Evolutionary conservation across 345 rosid species (phyloP), one percentile per base, ranked within the genome.

Genomic region (Microthlaspi erraticum): DNA sequence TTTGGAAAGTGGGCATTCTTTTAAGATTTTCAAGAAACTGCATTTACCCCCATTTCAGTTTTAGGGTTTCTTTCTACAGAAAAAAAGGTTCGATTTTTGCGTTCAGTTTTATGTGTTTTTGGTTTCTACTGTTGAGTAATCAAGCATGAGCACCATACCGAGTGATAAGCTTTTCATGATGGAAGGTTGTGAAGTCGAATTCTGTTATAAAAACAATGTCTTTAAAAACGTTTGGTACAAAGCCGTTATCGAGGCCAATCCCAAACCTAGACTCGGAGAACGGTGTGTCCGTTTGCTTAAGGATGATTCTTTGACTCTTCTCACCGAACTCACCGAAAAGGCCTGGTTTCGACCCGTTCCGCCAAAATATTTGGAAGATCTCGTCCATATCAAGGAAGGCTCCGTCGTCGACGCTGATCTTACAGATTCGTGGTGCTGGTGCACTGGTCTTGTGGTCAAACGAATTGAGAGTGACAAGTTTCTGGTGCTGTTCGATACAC

Each of bases 381-480:
- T 31, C 1, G 8, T 52, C 12, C 48, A 18, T 14, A 77, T 83
- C 36, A 59, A 81, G 78, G 46, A 43, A 19, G 65, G 72, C 42
- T 81, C 72, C 16, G 54, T 74, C 32, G 83, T 86, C 7, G 88
- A 84, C 18, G 86, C 80, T 2, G 32, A 56, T 36, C 71, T 67
- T 26, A 65, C 66, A 38, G 74, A 74, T 56, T 84, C 73, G 12
- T 84, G 86, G 86, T 79, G 88, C 83, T 84, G 86, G 86, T 79
- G 88, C 83, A 72, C 77, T 55, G 89, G 92, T 26, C 33, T 78
- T 56, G 78, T 85, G 8, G 53, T 80, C 64, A 83, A 82, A 80
- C 71, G 81, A 60, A 38, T 80, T 7, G 77, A 75, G 0, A 49
- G 43, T 23, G 73, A 66, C 1, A 76, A 75, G 29, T 79, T 48